A percentile compares a stretch with the other conserved stretches of the same genome.
Conservation (phyloP, 495 filamentous ascomycete species). For the Penicillium paradoxum region DNA sequence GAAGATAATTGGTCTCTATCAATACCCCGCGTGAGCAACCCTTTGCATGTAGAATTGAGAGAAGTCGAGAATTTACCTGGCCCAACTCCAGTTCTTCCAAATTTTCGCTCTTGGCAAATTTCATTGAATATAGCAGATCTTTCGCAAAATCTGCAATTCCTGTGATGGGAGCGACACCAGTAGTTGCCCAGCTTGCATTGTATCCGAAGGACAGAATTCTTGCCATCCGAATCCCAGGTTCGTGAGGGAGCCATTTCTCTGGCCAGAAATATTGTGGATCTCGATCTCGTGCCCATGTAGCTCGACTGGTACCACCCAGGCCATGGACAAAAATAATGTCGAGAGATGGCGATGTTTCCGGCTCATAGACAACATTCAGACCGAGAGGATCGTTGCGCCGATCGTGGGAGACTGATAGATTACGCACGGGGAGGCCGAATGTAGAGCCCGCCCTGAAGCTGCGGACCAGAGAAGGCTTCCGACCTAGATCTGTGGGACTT, state of each 20-base stretch:
- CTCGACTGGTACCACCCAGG: constrained; percentile 1
- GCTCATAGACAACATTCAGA: not conserved
- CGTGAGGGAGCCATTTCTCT: not conserved
- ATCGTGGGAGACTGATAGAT: not conserved
- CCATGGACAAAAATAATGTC: constrained; percentile 9
- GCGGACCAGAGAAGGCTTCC: not conserved
- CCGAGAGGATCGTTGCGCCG: constrained; percentile 3
- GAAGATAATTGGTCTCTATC: constrained; percentile 2
- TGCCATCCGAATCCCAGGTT: not conserved
- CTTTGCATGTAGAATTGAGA: not conserved
- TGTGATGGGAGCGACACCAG: not conserved
- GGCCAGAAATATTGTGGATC: constrained; percentile 5
- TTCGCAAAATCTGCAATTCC: constrained; percentile 9
- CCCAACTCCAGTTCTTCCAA: not conserved
- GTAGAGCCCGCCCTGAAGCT: not conserved
- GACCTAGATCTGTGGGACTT: not conserved
- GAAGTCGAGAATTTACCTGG: not conserved
- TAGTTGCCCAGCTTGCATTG: not conserved
- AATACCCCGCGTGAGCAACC: not conserved
- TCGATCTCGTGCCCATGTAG: constrained; percentile 2
- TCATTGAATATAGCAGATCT: constrained; percentile 4
- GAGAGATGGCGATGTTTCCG: not conserved
- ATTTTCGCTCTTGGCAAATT: not conserved
- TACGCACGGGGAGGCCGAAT: not conserved
- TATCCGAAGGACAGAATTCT: constrained; percentile 7